Evolutionary conservation across 257 asterid species (phyloP).

Genomic region (Ehretia macrophylla): DNA sequence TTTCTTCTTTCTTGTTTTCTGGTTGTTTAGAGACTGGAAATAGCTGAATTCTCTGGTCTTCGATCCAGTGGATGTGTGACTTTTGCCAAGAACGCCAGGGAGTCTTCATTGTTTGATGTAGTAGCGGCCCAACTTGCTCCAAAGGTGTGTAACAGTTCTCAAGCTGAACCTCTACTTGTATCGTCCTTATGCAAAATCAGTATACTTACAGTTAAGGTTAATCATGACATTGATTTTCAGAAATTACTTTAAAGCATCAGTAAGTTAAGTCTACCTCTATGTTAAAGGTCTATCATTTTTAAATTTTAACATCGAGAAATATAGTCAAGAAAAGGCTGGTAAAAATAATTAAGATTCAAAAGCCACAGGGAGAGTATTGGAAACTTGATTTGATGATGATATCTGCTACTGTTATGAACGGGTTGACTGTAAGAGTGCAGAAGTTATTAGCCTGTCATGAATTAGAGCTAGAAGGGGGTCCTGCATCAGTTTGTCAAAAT

Average conservation of each 20-base stretch:
- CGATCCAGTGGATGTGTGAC: conserved; percentile 55
- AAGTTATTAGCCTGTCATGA: no score
- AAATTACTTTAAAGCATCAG: neutral
- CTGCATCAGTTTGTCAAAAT: no score
- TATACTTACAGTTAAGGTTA: neutral
- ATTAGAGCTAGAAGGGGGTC: no score
- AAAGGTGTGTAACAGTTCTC: conserved; percentile 32
- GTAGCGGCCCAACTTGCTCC: conserved; percentile 69
- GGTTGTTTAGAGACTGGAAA: conserved; percentile 52
- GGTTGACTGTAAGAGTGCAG: no score
- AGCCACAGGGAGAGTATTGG: no score
- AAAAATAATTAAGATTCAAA: no score
- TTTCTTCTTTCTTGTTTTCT: conserved; percentile 9
- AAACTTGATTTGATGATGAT: no score
- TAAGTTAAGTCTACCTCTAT: neutral
- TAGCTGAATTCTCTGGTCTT: conserved; percentile 67
- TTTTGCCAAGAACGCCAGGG: conserved; percentile 40
- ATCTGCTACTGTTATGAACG: no score
- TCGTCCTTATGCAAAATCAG: neutral
- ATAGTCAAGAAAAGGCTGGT: no score
- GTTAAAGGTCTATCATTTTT: neutral
- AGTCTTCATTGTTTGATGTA: conserved; percentile 57
- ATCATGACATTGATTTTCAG: neutral
- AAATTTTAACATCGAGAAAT: no score
- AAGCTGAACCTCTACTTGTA: neutral